A percentile compares a stretch with the other conserved stretches of the same genome.
These are phyloP conservation scores for Chlamydomonas incerta DNA, from an alignment of 139 green algal genomes.

Conservation along the genomic window DNA sequence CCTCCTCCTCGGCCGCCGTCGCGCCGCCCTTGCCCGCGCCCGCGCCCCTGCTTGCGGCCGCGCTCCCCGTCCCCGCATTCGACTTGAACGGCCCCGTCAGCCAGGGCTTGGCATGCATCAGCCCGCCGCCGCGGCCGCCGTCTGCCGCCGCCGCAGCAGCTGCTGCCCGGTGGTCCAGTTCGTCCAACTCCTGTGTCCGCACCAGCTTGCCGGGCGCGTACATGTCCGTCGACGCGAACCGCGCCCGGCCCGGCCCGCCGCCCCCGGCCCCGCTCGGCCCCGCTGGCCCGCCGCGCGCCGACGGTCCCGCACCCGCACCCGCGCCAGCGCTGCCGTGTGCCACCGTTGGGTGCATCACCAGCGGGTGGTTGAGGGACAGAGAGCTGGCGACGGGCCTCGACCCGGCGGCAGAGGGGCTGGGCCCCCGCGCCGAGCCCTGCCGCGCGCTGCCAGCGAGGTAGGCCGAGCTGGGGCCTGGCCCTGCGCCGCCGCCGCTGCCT, in stretches of 20 bases:
- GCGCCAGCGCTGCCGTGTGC: no score
- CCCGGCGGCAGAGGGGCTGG: not conserved
- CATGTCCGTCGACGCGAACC: conserved; percentile 23
- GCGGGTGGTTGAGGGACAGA: conserved; percentile 12
- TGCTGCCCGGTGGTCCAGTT: conserved; percentile 18
- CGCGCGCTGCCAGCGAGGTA: no score
- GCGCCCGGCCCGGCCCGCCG: not conserved
- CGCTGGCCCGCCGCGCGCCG: no score
- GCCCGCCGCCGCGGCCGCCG: not conserved
- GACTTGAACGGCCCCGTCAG: not conserved
- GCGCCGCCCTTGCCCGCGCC: not conserved
- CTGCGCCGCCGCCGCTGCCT: not conserved
- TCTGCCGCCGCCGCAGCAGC: not conserved
- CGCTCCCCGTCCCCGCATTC: not conserved
- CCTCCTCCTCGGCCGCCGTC: conserved; percentile 17
- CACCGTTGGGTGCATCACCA: conserved; percentile 16
- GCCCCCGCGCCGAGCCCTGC: no score
- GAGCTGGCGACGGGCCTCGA: not conserved
- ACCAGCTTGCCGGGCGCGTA: conserved; percentile 41
- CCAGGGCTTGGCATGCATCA: conserved; percentile 22
- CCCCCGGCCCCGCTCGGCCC: not conserved
- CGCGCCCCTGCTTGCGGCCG: not conserved
- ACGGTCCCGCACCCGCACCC: not conserved
- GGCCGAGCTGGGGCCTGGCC: no score
- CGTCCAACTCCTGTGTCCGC: conserved; percentile 39